Base-by-base conservation (phyloP, 1,284 basidiomycete genomes). In the Moesziomyces globuligerus region DNA sequence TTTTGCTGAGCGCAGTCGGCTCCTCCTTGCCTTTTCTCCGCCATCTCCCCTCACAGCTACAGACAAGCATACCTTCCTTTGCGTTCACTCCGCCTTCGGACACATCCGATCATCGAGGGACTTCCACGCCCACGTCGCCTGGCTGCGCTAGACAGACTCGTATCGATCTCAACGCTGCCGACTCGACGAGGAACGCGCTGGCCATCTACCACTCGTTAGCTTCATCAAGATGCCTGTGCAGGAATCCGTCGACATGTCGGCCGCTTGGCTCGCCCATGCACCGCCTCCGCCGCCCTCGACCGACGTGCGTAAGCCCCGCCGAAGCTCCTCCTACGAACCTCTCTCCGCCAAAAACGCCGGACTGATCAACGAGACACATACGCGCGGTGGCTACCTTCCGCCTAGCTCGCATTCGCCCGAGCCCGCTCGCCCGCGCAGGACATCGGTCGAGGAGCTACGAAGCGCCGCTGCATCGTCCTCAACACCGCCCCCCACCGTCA, bases 221-320 rank as follows among this genome's bases (percentile, higher is more conserved):
- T n/a, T n/a, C n/a, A n/a, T 24, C 40, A 51, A 28, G 36, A 68
- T 68, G 65, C 49, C 65, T 15, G 58, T 68, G 9, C 65, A 68
- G 18, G 66, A 58, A 11, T 21, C 56, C 11, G 40, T 48, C 18
- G 69, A 72, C 55, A 66, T 72, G 62, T 62, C 69, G 36, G 58
- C 72, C 39, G 69, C 70, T 20, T 76, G 74, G 74, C 66, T 75
- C 25, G 72, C 74, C 5, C 70, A 72, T 38, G 74, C 74, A 4
- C 74, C 74, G 13, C 69, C 74, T 21, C 74, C 74, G 21, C 74
- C 74, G 25, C 72, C 74, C 5, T 26, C 54, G 0, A 38, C 55
- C 7, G 17, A 53, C 11, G 51, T 57, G 13, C 58, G 62, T 17
- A 64, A 57, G 46, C 54, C 55, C 36, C 70, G 57, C n/a, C 51